Evolutionary conservation across 2,329 filamentous ascomycete species (phyloP), one percentile per base, ranked within the genome.

Genomic region (Ceratocystis ficicola): DNA sequence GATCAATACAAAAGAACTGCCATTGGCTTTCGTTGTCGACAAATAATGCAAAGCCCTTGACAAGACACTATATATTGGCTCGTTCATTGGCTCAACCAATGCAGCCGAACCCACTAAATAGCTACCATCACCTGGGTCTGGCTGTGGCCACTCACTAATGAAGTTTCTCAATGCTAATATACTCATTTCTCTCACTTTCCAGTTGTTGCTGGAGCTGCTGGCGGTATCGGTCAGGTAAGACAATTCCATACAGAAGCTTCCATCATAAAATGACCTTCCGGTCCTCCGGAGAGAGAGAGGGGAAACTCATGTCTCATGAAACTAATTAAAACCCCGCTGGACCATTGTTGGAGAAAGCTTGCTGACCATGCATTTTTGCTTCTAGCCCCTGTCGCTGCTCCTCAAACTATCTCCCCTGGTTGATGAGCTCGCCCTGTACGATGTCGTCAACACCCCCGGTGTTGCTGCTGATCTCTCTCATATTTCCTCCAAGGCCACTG

Each of bases 381-480:
- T 20, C 59, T 74, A 97, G 92, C 94, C 94, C 72, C 84, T 99
- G 73, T 99, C 94, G 70, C 89, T 99, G 71, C 88, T 99, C 73
- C 84, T 97, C 76, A 99, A 99, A 85, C 85, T 88, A 71, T 89
- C 83, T 74, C 88, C 91, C 70, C 85, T 90, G 74, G 83, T 99
- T 73, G 88, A 93, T 73, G 90, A 97, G 81, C 89, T 99, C 73
- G 83, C 91, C 69, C 89, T 99, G 73, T 99, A 96, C 83, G 94
- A 99, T 95, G 92, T 99, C 71, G 93, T 97, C 78, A 96, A 97
- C 84, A 95, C 91, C 63, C 92, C 91, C 72, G 94, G 94, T 78
- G 94, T 99, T 74, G 90, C 92, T 70, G 86, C 93, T 73, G 94
- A 99, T 77, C 86, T 99, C 68, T 96, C 92, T 68, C 94, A 99